phyloP scores from a whole-genome alignment of 176 grass and related monocot species.

The Carex littledalei region DNA sequence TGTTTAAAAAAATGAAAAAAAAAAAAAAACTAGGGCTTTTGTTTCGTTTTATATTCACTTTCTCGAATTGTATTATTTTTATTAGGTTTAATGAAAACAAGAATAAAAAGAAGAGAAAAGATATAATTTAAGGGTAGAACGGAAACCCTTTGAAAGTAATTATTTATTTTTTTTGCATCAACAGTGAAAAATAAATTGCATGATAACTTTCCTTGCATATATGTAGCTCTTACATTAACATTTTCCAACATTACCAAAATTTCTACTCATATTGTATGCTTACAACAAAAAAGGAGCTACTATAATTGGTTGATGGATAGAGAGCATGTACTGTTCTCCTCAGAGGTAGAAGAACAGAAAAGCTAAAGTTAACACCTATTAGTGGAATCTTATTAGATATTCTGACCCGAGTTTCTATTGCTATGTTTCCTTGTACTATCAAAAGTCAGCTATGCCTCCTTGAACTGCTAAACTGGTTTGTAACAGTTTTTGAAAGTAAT shows the following conservation, averaged over 20 bases:
- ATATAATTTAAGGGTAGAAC: neutral
- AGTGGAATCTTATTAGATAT: slow-evolving; percentile 1
- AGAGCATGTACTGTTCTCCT: neutral
- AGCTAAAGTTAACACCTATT: slow-evolving; percentile 2
- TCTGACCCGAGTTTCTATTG: neutral
- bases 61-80: neutral
- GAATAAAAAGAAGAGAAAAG: neutral
- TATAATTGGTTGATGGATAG: neutral
- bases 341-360: neutral
- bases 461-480: slow-evolving; percentile 61
- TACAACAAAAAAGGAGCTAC: neutral
- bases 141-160: neutral
- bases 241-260: slow-evolving; percentile 19
- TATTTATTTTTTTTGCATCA: too few relatives aligned
- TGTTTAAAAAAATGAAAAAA: neutral
- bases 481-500: too few relatives aligned
- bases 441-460: slow-evolving; percentile 41
- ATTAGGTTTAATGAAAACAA: neutral
- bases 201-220: neutral
- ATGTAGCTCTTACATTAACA: neutral
- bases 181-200: too few relatives aligned
- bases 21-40: neutral
- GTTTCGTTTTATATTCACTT: neutral
- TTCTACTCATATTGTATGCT: slow-evolving; percentile 1
- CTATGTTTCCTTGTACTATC: neutral